Conservation (phyloP, 78 protist genomes). For the Trichosphaerium sp. region DNA sequence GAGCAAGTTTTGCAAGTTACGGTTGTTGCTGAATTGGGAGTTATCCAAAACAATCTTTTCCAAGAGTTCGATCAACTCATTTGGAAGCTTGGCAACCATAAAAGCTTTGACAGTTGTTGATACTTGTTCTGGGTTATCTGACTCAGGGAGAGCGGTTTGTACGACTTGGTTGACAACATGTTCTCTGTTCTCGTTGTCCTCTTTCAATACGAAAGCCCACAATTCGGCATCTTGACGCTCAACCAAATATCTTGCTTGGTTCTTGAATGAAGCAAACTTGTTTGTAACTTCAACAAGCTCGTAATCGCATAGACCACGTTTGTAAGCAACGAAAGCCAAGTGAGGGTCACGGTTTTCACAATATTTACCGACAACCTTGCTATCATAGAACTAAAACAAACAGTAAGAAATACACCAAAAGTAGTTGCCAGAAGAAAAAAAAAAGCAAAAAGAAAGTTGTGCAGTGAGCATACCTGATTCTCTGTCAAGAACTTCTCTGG, state of each 20-base stretch:
- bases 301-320: slow-evolving; percentile 84
- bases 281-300: slow-evolving; percentile 93
- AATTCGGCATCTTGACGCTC: slow-evolving; percentile 89
- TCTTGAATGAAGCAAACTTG: slow-evolving; percentile 87
- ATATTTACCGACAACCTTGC: slow-evolving; percentile 79
- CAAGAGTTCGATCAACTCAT: slow-evolving; percentile 96
- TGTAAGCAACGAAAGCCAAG: slow-evolving; percentile 83
- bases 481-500: slow-evolving; percentile 87
- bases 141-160: slow-evolving; percentile 93
- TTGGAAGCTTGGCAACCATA: slow-evolving; percentile 95
- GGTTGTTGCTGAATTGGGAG: slow-evolving; percentile 78
- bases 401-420: too few species aligned
- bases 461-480: too few species aligned
- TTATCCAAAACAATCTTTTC: slow-evolving; percentile 95
- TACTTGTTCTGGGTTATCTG: slow-evolving; percentile 85
- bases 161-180: slow-evolving; percentile 84
- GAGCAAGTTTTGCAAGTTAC: slow-evolving; percentile 94
- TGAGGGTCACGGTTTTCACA: slow-evolving; percentile 99
- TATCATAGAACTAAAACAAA: slow-evolving; percentile 67
- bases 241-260: slow-evolving; percentile 94
- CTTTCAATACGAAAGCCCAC: slow-evolving; percentile 89
- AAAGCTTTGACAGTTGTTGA: slow-evolving; percentile 95
- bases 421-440: too few species aligned
- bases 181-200: slow-evolving; percentile 70
- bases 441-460: slow-evolving; percentile 31